Conservation (phyloP, 2,329 filamentous ascomycete genomes). For the Endocalyx cinctus region DNA sequence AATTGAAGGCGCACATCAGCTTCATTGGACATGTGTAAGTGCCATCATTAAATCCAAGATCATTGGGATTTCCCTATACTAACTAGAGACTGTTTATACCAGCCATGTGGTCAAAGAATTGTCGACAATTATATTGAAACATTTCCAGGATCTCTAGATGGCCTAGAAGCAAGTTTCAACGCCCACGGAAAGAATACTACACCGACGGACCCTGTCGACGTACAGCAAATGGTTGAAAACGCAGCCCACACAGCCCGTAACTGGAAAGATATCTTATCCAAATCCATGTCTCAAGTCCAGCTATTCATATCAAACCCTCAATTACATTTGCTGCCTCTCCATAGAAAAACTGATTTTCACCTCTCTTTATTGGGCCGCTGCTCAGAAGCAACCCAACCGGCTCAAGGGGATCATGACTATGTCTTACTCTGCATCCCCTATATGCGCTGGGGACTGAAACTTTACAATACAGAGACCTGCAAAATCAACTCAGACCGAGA, state of each 20-base stretch:
- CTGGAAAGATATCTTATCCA: no score
- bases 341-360: no score
- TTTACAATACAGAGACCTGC: conserved; percentile 6
- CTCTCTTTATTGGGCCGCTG: no score
- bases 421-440: conserved; percentile 8
- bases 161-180: background rate
- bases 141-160: background rate
- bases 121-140: background rate
- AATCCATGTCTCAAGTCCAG: background rate
- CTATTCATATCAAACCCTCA: background rate
- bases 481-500: conserved; percentile 7
- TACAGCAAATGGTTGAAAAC: background rate
- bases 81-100: background rate
- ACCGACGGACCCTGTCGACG: background rate
- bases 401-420: conserved; percentile 3
- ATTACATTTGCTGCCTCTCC: no score
- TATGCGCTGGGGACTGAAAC: conserved; percentile 7
- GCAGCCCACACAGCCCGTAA: no score
- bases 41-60: no score
- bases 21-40: background rate
- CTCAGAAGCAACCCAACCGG: background rate
- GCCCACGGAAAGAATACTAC: no score
- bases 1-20: background rate
- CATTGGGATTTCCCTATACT: background rate
- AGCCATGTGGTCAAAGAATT: background rate